Base-by-base conservation (phyloP, 2,329 filamentous ascomycete genomes). In the Drechmeria coniospora region DNA sequence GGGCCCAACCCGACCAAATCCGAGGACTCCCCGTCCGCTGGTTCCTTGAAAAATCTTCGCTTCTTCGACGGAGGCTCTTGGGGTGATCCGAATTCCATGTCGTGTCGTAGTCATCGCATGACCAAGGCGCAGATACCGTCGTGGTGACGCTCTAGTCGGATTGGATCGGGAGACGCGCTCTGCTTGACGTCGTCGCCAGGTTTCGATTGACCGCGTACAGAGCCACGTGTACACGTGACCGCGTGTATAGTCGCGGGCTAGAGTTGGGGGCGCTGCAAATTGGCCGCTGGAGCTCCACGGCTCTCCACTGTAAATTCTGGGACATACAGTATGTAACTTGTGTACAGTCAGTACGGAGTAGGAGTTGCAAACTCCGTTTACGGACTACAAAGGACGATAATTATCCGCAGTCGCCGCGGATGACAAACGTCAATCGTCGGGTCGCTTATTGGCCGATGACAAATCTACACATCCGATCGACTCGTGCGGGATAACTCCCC, bases 31-130 rank as follows among this genome's bases (percentile, higher is more conserved):
- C n/a, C n/a, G n/a, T 53, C 49, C 24, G 46, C 43, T 22, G 43
- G 34, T 29, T 54, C 48, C 26, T 41, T 44, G 28, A 58, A 55
- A 36, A 55, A 51, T 30, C 54, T 50, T 32, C 50, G 42, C 42
- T 47, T 56, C 45, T 68, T 68, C 8, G 43, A 38, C 1, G 64
- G 60, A 37, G 58, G 60, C 25, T 56, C 61, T 27, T 49, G 44
- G 14, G 53, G 51, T 25, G 49, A 44, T 32, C 42, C 39, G 29
- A 48, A 41, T 26, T 52, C 56, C 61, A 63, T 64, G 21, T 23
- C 43, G 21, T 19, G 22, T 13, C 23, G 26, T 16, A 15, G n/a
- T 34, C 30, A 32, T 34, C 15, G 24, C 11, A 22, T 16, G 11
- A 20, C 19, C 24, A 7, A 23, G 25, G 21, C n/a, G 13, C n/a